A percentile compares a stretch with the other conserved stretches of the same genome.
These are phyloP conservation scores for Sphenostylis stenocarpa DNA, from an alignment of 306 rosid species.

Conservation along the genomic window DNA sequence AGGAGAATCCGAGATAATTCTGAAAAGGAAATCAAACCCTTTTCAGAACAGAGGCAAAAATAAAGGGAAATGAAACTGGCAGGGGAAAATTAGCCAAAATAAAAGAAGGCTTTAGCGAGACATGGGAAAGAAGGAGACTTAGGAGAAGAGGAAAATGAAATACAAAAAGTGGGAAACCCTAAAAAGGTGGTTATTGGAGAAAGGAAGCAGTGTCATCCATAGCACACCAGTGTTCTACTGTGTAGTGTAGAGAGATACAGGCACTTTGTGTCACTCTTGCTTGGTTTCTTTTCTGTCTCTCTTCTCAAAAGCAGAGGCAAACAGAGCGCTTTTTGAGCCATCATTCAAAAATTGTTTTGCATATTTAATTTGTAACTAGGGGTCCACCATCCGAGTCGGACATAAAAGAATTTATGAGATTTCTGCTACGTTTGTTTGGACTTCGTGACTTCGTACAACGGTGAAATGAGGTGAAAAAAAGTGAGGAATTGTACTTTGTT, in stretches of 20 bases:
- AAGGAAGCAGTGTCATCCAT: neutral
- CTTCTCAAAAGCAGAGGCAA: slow-evolving; percentile 21
- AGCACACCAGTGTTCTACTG: neutral
- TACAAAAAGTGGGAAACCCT: neutral
- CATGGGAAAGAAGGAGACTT: neutral
- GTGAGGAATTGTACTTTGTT: neutral
- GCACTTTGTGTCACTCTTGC: neutral
- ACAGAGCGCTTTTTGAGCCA: neutral
- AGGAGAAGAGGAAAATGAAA: neutral
- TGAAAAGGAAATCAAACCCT: slow-evolving; percentile 33
- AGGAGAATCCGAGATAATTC: neutral
- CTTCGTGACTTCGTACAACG: neutral
- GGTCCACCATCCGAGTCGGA: slow-evolving; percentile 10
- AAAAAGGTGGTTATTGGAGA: slow-evolving; percentile 12
- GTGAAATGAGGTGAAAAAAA: neutral
- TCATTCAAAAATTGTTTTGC: neutral
- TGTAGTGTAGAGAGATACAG: neutral
- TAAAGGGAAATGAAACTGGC: neutral
- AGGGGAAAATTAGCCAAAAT: neutral
- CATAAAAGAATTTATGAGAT: neutral
- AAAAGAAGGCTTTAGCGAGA: neutral
- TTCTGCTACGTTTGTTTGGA: neutral
- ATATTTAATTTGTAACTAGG: neutral
- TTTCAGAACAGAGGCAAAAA: slow-evolving; percentile 5
- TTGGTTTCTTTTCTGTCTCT: neutral